Conservation (phyloP, 202 grass and related monocot species). For the Sporobolus alterniflorus region DNA sequence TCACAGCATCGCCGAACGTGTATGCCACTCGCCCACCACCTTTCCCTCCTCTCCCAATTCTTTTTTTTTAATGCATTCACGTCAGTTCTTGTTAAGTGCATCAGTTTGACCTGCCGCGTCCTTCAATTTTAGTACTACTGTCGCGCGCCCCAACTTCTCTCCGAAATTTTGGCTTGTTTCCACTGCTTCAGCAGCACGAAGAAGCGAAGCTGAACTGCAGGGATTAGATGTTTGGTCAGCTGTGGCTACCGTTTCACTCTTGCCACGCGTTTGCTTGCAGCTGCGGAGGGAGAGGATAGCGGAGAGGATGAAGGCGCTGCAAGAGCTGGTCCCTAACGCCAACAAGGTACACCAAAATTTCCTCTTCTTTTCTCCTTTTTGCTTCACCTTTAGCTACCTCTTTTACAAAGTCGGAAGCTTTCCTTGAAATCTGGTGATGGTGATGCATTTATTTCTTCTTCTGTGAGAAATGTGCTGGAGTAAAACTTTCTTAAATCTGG, state of each 20-base stretch:
- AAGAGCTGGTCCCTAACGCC: slow-evolving; percentile 91
- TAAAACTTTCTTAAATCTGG: not conserved
- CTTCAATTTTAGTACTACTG: slow-evolving; percentile 13
- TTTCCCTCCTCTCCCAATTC: slow-evolving; percentile 37
- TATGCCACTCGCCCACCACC: slow-evolving; percentile 53
- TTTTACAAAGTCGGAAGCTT: slow-evolving; percentile 52
- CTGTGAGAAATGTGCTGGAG: slow-evolving; percentile 2
- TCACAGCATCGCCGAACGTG: slow-evolving; percentile 99
- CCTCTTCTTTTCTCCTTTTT: not conserved
- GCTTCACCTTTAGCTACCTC: slow-evolving; percentile 18
- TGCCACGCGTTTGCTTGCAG: slow-evolving; percentile 45
- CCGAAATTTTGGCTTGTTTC: not conserved
- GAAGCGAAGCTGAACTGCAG: not conserved
- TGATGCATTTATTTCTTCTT: slow-evolving; percentile 16
- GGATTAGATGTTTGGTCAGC: not conserved
- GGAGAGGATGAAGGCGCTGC: slow-evolving; percentile 97
- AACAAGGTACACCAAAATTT: slow-evolving; percentile 73
- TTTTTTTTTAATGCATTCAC: slow-evolving; percentile 25
- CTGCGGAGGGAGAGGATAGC: slow-evolving; percentile 98
- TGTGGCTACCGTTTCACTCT: slow-evolving; percentile 6
- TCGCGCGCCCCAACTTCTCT: not conserved
- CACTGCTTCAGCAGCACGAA: not conserved
- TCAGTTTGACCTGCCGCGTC: slow-evolving; percentile 5
- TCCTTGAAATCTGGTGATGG: slow-evolving; percentile 41
- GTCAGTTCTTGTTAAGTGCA: slow-evolving; percentile 6